phyloP scores from a whole-genome alignment of 768 basidiomycete genomes.

The Mycena alexandri region DNA sequence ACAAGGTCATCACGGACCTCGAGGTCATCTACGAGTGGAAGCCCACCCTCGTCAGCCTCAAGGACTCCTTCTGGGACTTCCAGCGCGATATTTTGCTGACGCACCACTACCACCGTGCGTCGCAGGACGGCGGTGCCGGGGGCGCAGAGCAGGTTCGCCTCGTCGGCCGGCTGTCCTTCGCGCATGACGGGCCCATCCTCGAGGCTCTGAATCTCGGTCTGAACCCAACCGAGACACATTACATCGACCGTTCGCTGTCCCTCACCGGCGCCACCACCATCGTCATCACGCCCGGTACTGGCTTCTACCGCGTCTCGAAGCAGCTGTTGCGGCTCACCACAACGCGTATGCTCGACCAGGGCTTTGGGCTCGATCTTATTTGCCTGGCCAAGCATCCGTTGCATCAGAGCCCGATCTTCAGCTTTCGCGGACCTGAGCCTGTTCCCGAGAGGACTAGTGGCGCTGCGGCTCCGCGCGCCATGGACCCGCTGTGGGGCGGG shows the following conservation, averaged over 20 bases:
- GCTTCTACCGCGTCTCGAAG: conserved; percentile 94
- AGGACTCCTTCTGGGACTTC: conserved; percentile 91
- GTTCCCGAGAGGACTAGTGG: conserved; percentile 61
- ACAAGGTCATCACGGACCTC: conserved; percentile 94
- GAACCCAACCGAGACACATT: conserved; percentile 94
- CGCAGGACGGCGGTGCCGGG: conserved; percentile 60
- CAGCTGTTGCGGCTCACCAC: conserved; percentile 91
- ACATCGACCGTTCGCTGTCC: conserved; percentile 93
- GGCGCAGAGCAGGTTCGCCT: conserved; percentile 72
- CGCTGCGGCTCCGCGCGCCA: conserved; percentile 49
- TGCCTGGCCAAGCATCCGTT: conserved; percentile 92
- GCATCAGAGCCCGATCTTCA: conserved; percentile 94
- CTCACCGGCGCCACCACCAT: conserved; percentile 88
- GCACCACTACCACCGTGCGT: conserved; percentile 87
- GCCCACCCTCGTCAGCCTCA: conserved; percentile 86
- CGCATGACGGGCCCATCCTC: conserved; percentile 95
- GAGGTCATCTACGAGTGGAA: conserved; percentile 92
- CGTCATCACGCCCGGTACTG: conserved; percentile 93
- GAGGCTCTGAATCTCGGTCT: conserved; percentile 95
- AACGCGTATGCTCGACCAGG: conserved; percentile 93
- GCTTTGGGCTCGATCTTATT: conserved; percentile 90
- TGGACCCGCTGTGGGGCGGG: conserved; percentile 84
- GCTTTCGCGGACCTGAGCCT: conserved; percentile 76
- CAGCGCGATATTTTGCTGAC: conserved; percentile 92
- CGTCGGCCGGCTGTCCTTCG: conserved; percentile 84